phyloP scores from a whole-genome alignment of 345 rosid genomes.

The Carallia brachiata region DNA sequence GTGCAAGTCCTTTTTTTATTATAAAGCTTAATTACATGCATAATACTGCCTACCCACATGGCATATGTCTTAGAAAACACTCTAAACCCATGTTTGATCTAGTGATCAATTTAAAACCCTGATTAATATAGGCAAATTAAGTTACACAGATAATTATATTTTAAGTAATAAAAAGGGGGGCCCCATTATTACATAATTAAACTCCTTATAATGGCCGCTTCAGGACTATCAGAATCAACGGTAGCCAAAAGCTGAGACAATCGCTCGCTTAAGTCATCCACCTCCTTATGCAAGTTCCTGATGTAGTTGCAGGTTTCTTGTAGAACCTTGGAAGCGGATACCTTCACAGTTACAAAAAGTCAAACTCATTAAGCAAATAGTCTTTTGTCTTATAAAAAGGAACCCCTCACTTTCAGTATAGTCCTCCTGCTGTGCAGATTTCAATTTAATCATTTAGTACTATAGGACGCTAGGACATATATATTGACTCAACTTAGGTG shows the following conservation, averaged over 20 bases:
- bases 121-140: not conserved
- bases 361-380: slow-evolving; percentile 1
- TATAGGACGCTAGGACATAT: too few relatives aligned
- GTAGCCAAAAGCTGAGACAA: slow-evolving; percentile 79
- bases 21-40: slow-evolving; percentile 21
- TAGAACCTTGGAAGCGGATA: slow-evolving; percentile 82
- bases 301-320: slow-evolving; percentile 97
- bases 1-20: slow-evolving; percentile 42
- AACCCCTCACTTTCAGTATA: too few relatives aligned
- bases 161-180: not conserved
- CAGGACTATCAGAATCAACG: slow-evolving; percentile 80
- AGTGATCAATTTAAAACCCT: slow-evolving; percentile 30
- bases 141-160: not conserved
- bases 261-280: slow-evolving; percentile 84
- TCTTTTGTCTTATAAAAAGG: slow-evolving; percentile 3
- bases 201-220: slow-evolving; percentile 92
- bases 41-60: slow-evolving; percentile 20
- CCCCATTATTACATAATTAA: slow-evolving; percentile 50
- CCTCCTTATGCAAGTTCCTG: slow-evolving; percentile 81
- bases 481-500: not conserved
- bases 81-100: slow-evolving; percentile 29
- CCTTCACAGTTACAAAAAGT: slow-evolving; percentile 35
- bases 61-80: slow-evolving; percentile 12
- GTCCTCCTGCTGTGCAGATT: not conserved
- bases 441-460: not conserved